Evolutionary conservation across 129 eudicot genomes (phyloP), one percentile per base, ranked within the genome.

Genomic region (Flaveria ramosissima): DNA sequence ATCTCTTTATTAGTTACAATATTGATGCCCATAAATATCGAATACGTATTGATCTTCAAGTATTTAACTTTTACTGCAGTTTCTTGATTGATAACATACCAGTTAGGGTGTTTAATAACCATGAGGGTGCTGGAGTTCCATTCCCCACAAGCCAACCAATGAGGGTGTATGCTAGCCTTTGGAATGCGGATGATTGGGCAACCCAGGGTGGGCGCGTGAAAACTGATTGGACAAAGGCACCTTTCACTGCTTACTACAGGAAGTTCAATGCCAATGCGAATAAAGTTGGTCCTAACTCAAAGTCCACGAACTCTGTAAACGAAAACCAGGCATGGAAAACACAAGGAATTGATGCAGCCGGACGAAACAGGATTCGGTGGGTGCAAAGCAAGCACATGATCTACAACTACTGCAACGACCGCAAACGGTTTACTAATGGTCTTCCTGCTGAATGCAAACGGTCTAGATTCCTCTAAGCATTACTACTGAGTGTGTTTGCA

Each of bases 321-420:
- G 26, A 72, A 10, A 36, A 72, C 77, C 66, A 72, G 36, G 19
- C 66, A 4, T 72, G 77, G 77, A 55, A 26, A 60, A 60, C 81
- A 8, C 68, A 77, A 53, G 68, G 48, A 68, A 64, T 77, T 39
- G 81, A 77, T 53, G 55, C 65, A 20, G 74, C 81, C 0, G 81
- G 81, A 1, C 3, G 81, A 41, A 77, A 77, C 62, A 68, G 81
- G 52, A 30, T 77, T 41, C 17, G 81, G 13, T 77, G 81, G 75
- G 81, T 75, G 59, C 73, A 75, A 43, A 9, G 11, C 5, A 81
- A 69, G 53, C 41, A 68, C 55, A 81, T 75, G 80, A 70, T 81
- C 30, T 81, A 81, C 68, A 70, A 81, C 56, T 81, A 81, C 48
- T 81, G 85, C 59, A 70, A 50, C 11, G 81, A 81, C 32, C 12